phyloP scores from a whole-genome alignment of 305 asterid species.

The Lippia alba region DNA sequence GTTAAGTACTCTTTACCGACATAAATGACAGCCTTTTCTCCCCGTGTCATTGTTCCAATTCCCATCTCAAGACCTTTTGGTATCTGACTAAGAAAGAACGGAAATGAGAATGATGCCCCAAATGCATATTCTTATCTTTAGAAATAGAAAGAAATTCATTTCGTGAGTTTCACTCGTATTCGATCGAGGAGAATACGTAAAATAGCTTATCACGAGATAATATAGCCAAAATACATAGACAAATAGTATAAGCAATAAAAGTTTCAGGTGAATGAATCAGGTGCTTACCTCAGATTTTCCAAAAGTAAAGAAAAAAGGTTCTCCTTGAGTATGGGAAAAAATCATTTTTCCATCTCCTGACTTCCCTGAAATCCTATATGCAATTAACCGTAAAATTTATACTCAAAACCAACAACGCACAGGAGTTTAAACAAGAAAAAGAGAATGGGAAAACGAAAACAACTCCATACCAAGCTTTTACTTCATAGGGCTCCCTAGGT shows the following conservation, averaged over 20 bases:
- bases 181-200: no score
- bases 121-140: slow-evolving; percentile 24
- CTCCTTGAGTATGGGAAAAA: slow-evolving; percentile 62
- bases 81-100: slow-evolving; percentile 52
- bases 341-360: slow-evolving; percentile 76
- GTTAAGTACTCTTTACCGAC: slow-evolving; percentile 65
- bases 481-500: slow-evolving; percentile 73
- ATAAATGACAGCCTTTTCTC: slow-evolving; percentile 87
- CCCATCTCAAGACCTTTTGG: slow-evolving; percentile 99
- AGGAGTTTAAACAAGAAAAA: slow-evolving; percentile 23
- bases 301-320: slow-evolving; percentile 80
- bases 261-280: slow-evolving; percentile 16
- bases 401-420: slow-evolving; percentile 1
- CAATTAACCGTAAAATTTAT: slow-evolving; percentile 21
- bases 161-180: background rate
- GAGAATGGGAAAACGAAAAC: slow-evolving; percentile 26
- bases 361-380: slow-evolving; percentile 82
- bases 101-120: slow-evolving; percentile 3
- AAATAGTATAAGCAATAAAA: slow-evolving; percentile 26
- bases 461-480: slow-evolving; percentile 74
- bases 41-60: slow-evolving; percentile 84
- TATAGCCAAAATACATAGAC: slow-evolving; percentile 5
- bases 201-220: slow-evolving; percentile 11
- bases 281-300: slow-evolving; percentile 86
- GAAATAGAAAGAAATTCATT: slow-evolving; percentile 6